Base-by-base conservation (phyloP, 1,284 basidiomycete species). In the Leccinum fallax region DNA sequence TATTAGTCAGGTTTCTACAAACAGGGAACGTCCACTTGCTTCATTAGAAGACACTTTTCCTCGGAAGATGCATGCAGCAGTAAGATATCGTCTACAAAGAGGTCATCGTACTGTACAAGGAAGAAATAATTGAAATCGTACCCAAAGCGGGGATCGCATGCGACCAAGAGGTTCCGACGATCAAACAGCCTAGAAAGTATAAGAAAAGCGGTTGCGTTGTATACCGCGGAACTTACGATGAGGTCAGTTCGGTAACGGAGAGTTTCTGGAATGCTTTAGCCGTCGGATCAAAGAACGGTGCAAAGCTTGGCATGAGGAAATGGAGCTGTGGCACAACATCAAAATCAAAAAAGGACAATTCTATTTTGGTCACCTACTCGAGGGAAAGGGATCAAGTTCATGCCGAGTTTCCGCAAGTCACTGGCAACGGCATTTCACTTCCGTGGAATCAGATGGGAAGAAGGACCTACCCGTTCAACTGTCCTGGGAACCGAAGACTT, bases 311-410 rank as follows among this genome's bases (percentile, higher is more conserved):
- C 78, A 93, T 92, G 67, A 97, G 84, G 85, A 96, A 97, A 74
- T 97, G 94, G 59, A 97, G 83, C 88, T 91, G 62, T 53, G 57
- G 26, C 32, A 15, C 28, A 34, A 8, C 6, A 24, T 67, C 11
- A 58, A 49, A 53, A 26, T 21, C 9, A 24, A 15, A 16, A 52
- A 1, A 30, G 30, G n/a, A 10, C 2, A 19, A 19, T 28, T 43
- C 36, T 15, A 52, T 54, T 9, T 51, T 26, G 36, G 13, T 15
- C 13, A 76, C 86, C 52, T 75, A 90, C 89, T 65, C 94, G 92
- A 66, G 94, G 94, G 84, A 97, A 97, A 0, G 94, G 94, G 59
- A 97, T 82, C 62, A 98, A 85, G 78, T 98, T 98, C 85, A 97
- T 90, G 55, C 87, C 92, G 49, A 98, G 85, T 78, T 98, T 98